Evolutionary conservation across 1,139 yeast species (phyloP), one percentile per base, ranked within the genome.

Genomic region (Candida tetrigidarum): DNA sequence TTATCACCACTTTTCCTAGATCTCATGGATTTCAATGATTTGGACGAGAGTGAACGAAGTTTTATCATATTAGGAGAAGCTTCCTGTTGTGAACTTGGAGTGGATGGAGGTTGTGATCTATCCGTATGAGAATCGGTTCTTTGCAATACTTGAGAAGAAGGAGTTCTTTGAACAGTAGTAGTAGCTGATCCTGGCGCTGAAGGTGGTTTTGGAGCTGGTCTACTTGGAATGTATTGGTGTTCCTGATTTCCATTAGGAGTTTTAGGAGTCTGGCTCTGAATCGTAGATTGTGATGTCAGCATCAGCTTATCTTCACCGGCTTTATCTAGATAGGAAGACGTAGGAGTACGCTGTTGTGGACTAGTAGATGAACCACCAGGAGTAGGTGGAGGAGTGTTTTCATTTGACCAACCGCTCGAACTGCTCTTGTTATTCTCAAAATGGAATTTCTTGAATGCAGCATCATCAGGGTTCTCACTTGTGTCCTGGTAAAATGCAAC

Each of bases 401-500:
- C 57, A 30, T 29, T 18, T 8, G 41, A 30, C 42, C 46, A 33
- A 55, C 58, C 28, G 60, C 55, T 11, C 64, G 62, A 34, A 40
- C 48, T 47, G 22, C 45, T 50, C 27, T 48, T 49, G 39, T 58
- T 59, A 41, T 59, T 57, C 30, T 67, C 69, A 44, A 59, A 65
- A 38, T 70, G 81, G 60, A 91, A 86, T 61, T 90, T 90, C 64
- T 81, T 83, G 74, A 89, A 87, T 3, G 91, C 88, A 44, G 84
- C 88, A 41, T 84, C 93, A 19, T 81, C 81, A 43, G 81, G 79
- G 54, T 72, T 73, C 44, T 83, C 84, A 37, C 82, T 76, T 8
- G 75, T 74, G 50, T 85, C 89, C 56, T 87, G 91, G 62, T 87
- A 89, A 59, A 89, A 90, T 34, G 92, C 89, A 49, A 92, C 96